phyloP scores from a whole-genome alignment of 2,329 filamentous ascomycete genomes.

The Diaporthe vexans region DNA sequence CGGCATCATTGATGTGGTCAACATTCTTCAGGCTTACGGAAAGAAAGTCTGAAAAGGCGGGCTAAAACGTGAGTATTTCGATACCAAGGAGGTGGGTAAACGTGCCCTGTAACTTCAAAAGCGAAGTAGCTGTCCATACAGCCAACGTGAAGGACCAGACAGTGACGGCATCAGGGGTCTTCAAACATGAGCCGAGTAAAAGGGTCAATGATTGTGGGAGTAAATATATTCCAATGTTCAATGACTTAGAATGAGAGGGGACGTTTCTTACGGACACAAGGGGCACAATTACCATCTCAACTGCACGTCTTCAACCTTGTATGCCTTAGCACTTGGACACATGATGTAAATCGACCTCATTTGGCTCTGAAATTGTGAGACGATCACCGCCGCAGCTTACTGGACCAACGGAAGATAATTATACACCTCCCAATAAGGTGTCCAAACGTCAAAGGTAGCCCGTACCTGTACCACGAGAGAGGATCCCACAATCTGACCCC shows the following conservation, averaged over 20 bases:
- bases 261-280: too few species aligned
- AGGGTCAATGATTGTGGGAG: too few species aligned
- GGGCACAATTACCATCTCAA: too few species aligned
- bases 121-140: too few species aligned
- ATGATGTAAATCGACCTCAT: not conserved
- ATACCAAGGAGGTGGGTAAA: not conserved
- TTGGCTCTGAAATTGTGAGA: not conserved
- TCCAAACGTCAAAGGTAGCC: not conserved
- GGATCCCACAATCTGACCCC: not conserved
- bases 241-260: too few species aligned
- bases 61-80: not conserved
- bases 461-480: not conserved
- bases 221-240: too few species aligned
- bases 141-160: too few species aligned
- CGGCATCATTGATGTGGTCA: not conserved
- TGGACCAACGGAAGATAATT: not conserved
- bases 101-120: too few species aligned
- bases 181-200: too few species aligned
- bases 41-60: not conserved
- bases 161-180: too few species aligned
- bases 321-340: not conserved
- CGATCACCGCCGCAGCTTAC: not conserved
- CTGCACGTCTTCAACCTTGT: too few species aligned
- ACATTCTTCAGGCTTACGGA: not conserved
- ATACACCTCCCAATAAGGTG: not conserved